Conservation (phyloP, 495 filamentous ascomycete genomes). For the Penicillium diatomitis region DNA sequence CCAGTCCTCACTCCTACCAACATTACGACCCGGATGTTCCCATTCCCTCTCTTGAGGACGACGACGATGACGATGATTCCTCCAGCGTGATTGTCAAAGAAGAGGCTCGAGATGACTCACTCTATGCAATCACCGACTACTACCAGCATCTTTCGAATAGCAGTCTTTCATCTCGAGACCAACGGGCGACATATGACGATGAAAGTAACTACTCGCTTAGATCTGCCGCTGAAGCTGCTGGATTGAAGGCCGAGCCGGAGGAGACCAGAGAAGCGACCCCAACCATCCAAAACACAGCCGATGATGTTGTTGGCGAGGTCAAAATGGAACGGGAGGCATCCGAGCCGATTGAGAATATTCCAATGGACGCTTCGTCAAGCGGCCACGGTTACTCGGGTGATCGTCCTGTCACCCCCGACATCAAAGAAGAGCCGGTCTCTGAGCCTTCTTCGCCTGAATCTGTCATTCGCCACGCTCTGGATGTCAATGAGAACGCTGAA, state of each 20-base stretch:
- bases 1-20: constrained; percentile 44
- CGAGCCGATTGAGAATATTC: constrained; percentile 8
- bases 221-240: constrained; percentile 20
- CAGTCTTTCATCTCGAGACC: constrained; percentile 35
- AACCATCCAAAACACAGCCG: constrained; percentile 3
- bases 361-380: constrained; percentile 39
- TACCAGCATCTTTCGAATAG: constrained; percentile 41
- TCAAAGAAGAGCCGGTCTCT: constrained; percentile 38
- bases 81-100: constrained; percentile 61
- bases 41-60: constrained; percentile 60
- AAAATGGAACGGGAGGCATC: not conserved
- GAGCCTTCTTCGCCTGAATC: constrained; percentile 81
- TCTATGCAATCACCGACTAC: constrained; percentile 58
- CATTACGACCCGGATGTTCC: constrained; percentile 74
- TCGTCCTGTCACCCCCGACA: constrained; percentile 58
- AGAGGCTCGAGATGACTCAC: constrained; percentile 52
- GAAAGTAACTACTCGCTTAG: constrained; percentile 44
- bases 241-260: not conserved
- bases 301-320: not conserved
- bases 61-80: constrained; percentile 45
- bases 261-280: constrained; percentile 28
- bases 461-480: constrained; percentile 73
- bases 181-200: constrained; percentile 34
- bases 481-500: constrained; percentile 13
- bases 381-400: constrained; percentile 42